Percentiles rank a stretch among this genome's conserved stretches.
These are phyloP conservation scores for Thoreauomyces humboldtii DNA, from an alignment of 192 early-diverging fungal species.

Conservation along the genomic window DNA sequence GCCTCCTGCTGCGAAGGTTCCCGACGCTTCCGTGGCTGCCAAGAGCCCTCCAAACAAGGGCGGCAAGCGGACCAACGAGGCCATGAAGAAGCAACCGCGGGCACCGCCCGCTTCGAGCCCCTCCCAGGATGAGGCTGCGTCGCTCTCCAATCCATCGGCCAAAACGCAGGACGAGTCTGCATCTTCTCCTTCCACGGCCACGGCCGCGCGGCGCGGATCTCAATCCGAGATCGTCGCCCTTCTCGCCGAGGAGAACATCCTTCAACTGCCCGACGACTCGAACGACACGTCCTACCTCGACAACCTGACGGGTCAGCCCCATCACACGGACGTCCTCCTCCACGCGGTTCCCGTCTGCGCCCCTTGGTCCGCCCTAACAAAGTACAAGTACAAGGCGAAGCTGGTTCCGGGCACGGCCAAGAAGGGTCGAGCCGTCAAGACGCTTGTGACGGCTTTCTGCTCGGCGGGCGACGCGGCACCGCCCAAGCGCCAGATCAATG, in stretches of 20 bases:
- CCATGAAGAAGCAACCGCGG: neutral
- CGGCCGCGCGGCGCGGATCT: constrained; percentile 3
- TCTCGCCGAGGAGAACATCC: constrained; percentile 39
- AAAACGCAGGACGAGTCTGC: neutral
- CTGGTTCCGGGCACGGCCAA: constrained; percentile 86
- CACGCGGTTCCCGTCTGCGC: constrained; percentile 92
- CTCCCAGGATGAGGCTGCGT: neutral
- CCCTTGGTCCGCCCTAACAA: constrained; percentile 79
- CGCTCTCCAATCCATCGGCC: neutral
- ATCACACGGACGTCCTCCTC: constrained; percentile 73
- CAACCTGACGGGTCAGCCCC: constrained; percentile 75
- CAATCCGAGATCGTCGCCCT: constrained; percentile 16
- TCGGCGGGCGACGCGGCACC: constrained; percentile 33
- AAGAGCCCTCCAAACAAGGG: too few relatives aligned
- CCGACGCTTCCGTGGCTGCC: constrained; percentile 27
- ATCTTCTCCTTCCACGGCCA: neutral
- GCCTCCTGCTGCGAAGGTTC: constrained; percentile 17
- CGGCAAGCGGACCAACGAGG: neutral
- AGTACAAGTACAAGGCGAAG: constrained; percentile 95
- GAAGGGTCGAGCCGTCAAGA: constrained; percentile 81
- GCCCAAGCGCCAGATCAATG: neutral
- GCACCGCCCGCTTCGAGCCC: neutral
- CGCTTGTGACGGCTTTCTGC: constrained; percentile 45
- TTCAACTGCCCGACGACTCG: constrained; percentile 27
- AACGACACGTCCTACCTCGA: constrained; percentile 56